Evolutionary conservation across 2,329 filamentous ascomycete genomes (phyloP).

Genomic region (Rhynchosporium agropyri): DNA sequence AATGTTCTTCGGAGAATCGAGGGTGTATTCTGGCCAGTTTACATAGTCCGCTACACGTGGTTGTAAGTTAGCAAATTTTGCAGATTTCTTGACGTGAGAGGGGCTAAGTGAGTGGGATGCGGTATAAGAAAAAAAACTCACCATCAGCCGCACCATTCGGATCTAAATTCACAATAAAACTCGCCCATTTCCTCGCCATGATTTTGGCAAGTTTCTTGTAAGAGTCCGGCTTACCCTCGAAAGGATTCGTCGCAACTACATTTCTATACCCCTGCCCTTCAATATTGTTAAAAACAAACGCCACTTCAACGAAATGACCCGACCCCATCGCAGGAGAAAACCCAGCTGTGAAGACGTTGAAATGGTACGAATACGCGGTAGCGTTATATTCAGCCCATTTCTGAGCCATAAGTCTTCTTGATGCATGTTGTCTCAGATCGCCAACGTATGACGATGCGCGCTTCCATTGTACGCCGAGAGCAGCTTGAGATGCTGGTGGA

Average conservation of each 20-base stretch:
- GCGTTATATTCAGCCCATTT: slow-evolving; percentile 53
- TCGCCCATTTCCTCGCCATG: slow-evolving; percentile 36
- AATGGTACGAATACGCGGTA: slow-evolving; percentile 61
- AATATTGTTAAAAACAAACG: slow-evolving; percentile 43
- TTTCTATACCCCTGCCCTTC: slow-evolving; percentile 36
- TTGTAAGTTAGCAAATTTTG: background rate
- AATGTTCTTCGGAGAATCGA: slow-evolving; percentile 46
- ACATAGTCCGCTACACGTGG: slow-evolving; percentile 23
- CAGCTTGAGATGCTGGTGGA: slow-evolving; percentile 21
- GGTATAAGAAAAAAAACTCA: slow-evolving; percentile 16
- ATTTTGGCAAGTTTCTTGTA: slow-evolving; percentile 27
- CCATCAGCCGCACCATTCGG: slow-evolving; percentile 32
- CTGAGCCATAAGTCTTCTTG: slow-evolving; percentile 55
- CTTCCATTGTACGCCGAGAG: slow-evolving; percentile 52
- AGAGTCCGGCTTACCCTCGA: slow-evolving; percentile 27
- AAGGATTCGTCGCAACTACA: slow-evolving; percentile 27
- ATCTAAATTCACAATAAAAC: slow-evolving; percentile 32
- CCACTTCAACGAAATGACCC: slow-evolving; percentile 55
- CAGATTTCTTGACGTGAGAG: background rate
- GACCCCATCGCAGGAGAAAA: slow-evolving; percentile 48
- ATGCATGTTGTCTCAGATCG: slow-evolving; percentile 58
- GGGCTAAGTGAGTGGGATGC: background rate
- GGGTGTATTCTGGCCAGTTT: slow-evolving; percentile 51
- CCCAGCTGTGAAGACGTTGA: slow-evolving; percentile 57
- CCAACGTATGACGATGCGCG: slow-evolving; percentile 57